phyloP scores from a whole-genome alignment of 768 basidiomycete genomes.

The Rhizopogon vulgaris region DNA sequence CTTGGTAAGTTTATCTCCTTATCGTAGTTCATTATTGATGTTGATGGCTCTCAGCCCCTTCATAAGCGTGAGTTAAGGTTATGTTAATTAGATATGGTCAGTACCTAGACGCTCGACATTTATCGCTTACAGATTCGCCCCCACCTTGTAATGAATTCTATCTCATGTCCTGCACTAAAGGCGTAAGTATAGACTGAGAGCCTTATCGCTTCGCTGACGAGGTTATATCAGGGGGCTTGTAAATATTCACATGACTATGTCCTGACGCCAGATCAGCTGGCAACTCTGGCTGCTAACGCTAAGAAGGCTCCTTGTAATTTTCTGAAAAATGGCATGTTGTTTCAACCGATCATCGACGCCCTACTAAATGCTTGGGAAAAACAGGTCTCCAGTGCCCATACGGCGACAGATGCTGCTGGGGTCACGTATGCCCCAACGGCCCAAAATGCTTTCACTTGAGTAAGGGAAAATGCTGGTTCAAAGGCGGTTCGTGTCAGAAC shows the following conservation, averaged over 20 bases:
- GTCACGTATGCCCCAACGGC: slow-evolving; percentile 79
- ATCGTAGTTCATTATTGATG: slow-evolving; percentile 6
- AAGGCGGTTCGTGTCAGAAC: slow-evolving; percentile 44
- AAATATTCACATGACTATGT: slow-evolving; percentile 82
- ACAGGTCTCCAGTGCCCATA: slow-evolving; percentile 70
- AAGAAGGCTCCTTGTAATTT: slow-evolving; percentile 86
- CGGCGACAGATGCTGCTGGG: slow-evolving; percentile 75
- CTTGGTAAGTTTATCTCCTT: slow-evolving; percentile 37
- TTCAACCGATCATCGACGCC: neutral
- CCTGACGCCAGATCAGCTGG: slow-evolving; percentile 65
- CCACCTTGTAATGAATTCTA: slow-evolving; percentile 86
- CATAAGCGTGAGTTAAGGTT: slow-evolving; percentile 59
- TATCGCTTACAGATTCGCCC: slow-evolving; percentile 52
- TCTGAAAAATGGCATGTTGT: slow-evolving; percentile 60
- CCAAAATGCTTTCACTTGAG: slow-evolving; percentile 58
- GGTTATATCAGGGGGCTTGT: slow-evolving; percentile 47
- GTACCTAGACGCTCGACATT: slow-evolving; percentile 5
- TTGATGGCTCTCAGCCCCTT: slow-evolving; percentile 43
- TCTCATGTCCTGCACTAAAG: slow-evolving; percentile 78
- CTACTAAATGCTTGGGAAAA: slow-evolving; percentile 2
- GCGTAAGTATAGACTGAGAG: slow-evolving; percentile 33
- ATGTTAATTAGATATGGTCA: neutral
- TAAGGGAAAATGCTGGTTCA: slow-evolving; percentile 87
- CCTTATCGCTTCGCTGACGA: slow-evolving; percentile 10
- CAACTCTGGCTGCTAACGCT: slow-evolving; percentile 65